phyloP scores from a whole-genome alignment of 2,329 filamentous ascomycete species.

The Pyrenophora graminea region DNA sequence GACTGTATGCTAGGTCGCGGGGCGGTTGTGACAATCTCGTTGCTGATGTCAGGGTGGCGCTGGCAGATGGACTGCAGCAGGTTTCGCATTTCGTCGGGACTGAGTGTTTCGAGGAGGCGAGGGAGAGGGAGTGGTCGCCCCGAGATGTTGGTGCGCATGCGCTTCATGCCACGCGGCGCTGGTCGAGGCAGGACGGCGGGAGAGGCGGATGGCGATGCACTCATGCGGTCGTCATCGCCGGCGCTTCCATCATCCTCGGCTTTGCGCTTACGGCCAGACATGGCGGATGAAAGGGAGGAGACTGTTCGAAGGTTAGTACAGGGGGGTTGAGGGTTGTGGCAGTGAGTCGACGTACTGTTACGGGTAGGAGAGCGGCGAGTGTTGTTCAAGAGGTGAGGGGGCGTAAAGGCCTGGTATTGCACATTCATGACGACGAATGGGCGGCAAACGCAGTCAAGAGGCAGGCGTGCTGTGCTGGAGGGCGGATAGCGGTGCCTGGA shows the following conservation, averaged over 20 bases:
- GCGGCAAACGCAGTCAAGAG: constrained; percentile 26
- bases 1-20: constrained; percentile 84
- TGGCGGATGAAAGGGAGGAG: constrained; percentile 46
- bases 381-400: constrained; percentile 64
- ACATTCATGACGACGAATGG: constrained; percentile 61
- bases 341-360: constrained; percentile 56
- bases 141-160: constrained; percentile 68
- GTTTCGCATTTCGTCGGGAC: constrained; percentile 78
- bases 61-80: constrained; percentile 92
- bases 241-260: constrained; percentile 68
- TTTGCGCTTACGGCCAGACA: constrained; percentile 77
- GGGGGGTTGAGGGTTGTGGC: constrained; percentile 16
- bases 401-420: constrained; percentile 61
- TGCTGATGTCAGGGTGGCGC: constrained; percentile 80
- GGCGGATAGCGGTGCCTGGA: neutral
- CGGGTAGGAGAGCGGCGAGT: constrained; percentile 62
- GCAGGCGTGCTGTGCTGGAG: constrained; percentile 18
- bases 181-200: constrained; percentile 73
- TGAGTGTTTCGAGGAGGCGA: constrained; percentile 91
- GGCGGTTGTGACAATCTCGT: constrained; percentile 81
- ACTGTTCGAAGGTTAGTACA: constrained; percentile 25
- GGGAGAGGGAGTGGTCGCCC: constrained; percentile 68
- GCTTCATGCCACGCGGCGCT: constrained; percentile 62
- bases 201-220: constrained; percentile 81
- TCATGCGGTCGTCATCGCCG: constrained; percentile 81